A percentile compares a stretch with the other conserved stretches of the same genome.
These are phyloP conservation scores for Thalassiosira livingstoniorum DNA, from an alignment of 352 stramenopile species.

Conservation along the genomic window DNA sequence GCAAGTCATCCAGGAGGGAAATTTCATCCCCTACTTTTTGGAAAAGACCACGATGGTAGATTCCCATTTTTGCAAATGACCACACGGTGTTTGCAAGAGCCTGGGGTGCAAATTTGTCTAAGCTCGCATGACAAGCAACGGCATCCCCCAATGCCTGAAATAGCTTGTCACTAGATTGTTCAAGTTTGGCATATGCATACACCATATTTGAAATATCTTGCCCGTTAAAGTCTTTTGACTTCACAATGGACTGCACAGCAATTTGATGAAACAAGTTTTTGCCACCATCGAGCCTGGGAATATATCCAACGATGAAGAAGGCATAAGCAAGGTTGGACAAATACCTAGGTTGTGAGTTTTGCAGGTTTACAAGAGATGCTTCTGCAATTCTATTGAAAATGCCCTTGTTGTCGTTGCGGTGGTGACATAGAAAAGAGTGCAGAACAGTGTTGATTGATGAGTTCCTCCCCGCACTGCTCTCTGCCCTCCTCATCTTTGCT, in stretches of 20 bases:
- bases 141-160: conserved; percentile 44
- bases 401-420: conserved; percentile 27
- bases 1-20: no score
- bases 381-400: conserved; percentile 34
- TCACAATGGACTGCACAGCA: conserved; percentile 8
- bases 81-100: conserved; percentile 56
- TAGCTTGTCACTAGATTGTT: conserved; percentile 23
- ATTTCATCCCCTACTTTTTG: no score
- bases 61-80: conserved; percentile 56
- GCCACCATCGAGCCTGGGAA: conserved; percentile 4
- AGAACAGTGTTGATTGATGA: no score
- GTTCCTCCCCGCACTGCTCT: no score
- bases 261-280: conserved; percentile 35
- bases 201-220: conserved; percentile 41
- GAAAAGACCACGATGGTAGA: no score
- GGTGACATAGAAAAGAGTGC: no score
- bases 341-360: conserved; percentile 17
- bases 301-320: conserved; percentile 15
- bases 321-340: conserved; percentile 43
- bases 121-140: conserved; percentile 34
- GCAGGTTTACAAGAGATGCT: conserved; percentile 23
- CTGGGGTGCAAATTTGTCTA: conserved; percentile 49
- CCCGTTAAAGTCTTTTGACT: conserved; percentile 2
- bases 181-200: conserved; percentile 48
- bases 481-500: no score